Evolutionary conservation across 441 rosid genomes (phyloP), one percentile per base, ranked within the genome.

Genomic region (Mallotus repandus): DNA sequence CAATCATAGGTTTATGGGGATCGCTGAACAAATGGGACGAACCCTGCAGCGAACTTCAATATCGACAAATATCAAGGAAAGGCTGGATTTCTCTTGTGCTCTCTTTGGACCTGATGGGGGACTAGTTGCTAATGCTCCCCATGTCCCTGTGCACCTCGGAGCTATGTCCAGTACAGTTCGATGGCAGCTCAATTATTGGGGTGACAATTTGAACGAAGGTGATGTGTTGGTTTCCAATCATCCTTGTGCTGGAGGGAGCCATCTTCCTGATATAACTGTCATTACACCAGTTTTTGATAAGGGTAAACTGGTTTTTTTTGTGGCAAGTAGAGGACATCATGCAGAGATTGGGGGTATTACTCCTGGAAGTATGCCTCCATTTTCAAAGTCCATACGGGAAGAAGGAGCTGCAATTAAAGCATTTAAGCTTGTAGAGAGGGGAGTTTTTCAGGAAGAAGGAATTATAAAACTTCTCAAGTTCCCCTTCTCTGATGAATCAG

Each of bases 291-390:
- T 95, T 76, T 92, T 92, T 43, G 86, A 89, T 74, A 74, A 86
- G 0, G 85, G 91, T 56, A 82, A 88, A 77, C 89, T 92, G 21
- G 97, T 92, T 16, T 91, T 94, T 83, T 92, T 95, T 19, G 96
- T 92, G 66, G 99, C 99, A 43, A 91, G 97, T 76, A 84, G 98
- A 82, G 99, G 99, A 19, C 98, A 92, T 80, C 99, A 95, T 82
- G 99, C 99, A 38, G 99, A 95, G 84, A 93, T 91, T 21, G 99
- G 99, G 10, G 99, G 99, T 59, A 88, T 91, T 59, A 92, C 98
- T 65, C 99, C 99, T 9, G 99, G 99, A 79, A 94, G 99, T 82
- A 92, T 94, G 99, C 99, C 98, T 3, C 99, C 97, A 18, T 94
- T 94, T 83, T 94, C 97, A 48, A 94, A 92, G 87, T 89, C 85